phyloP scores from a whole-genome alignment of 768 basidiomycete species.

The Kwoniella dejecticola region DNA sequence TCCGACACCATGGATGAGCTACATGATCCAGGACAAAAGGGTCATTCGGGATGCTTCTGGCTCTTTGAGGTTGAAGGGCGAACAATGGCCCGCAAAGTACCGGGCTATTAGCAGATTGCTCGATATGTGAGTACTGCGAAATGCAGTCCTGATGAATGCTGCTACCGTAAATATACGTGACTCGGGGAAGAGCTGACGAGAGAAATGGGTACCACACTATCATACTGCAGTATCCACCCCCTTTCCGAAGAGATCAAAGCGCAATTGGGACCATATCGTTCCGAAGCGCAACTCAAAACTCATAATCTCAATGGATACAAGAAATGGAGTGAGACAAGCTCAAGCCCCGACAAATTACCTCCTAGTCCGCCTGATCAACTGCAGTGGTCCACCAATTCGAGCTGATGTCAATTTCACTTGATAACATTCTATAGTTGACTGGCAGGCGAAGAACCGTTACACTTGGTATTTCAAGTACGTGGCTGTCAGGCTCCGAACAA shows the following conservation, averaged over 20 bases:
- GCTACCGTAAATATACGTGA: too few species aligned
- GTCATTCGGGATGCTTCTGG: background rate
- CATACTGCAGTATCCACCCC: background rate
- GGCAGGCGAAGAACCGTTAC: background rate
- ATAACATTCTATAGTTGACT: background rate
- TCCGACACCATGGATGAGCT: background rate
- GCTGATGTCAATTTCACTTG: background rate
- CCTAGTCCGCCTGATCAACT: too few species aligned
- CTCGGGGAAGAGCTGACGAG: background rate
- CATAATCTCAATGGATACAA: background rate
- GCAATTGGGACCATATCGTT: background rate
- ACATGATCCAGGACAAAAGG: background rate
- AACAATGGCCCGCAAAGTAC: background rate
- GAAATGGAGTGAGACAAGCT: background rate
- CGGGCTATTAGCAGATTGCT: background rate
- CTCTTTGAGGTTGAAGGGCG: background rate
- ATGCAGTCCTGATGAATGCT: too few species aligned
- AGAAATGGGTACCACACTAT: too few species aligned
- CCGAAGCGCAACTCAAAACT: background rate
- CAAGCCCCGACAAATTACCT: too few species aligned
- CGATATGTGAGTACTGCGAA: background rate
- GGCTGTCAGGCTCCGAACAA: background rate
- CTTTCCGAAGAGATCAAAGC: background rate
- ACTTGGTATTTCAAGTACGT: conserved; percentile 1
- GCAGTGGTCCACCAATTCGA: too few species aligned